These are phyloP conservation scores for Funneliformis caledonium DNA, from an alignment of 371 early-diverging fungal genomes.

Conservation along the genomic window DNA sequence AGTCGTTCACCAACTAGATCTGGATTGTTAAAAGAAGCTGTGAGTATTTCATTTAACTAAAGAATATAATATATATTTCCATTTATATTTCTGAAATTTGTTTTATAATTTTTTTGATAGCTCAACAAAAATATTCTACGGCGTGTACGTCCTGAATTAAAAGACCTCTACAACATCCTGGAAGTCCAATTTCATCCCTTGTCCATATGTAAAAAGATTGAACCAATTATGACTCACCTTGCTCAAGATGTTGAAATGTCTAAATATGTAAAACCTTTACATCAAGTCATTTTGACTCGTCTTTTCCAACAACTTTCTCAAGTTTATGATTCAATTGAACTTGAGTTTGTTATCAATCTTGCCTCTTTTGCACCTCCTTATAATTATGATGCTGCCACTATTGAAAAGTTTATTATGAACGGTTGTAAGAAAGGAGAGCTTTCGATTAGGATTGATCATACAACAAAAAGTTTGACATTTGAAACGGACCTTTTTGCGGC, in stretches of 20 bases:
- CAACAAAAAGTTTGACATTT: conserved; percentile 87
- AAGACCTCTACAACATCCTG: conserved; percentile 90
- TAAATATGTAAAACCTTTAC: conserved; percentile 91
- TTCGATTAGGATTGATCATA: conserved; percentile 93
- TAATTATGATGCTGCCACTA: conserved; percentile 82
- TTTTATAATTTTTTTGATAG: conserved; percentile 32
- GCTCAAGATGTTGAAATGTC: conserved; percentile 75
- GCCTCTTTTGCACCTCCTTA: conserved; percentile 87
- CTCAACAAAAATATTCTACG: conserved; percentile 83
- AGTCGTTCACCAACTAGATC: conserved; percentile 87
- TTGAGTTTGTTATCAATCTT: conserved; percentile 88
- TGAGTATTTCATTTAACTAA: background rate
- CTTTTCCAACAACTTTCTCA: conserved; percentile 95
- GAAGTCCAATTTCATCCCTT: conserved; percentile 98
- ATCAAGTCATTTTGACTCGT: conserved; percentile 93
- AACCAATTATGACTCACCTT: conserved; percentile 79
- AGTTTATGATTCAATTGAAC: conserved; percentile 95
- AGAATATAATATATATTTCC: background rate
- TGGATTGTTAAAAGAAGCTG: conserved; percentile 85
- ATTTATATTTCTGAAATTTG: background rate
- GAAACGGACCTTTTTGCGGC: conserved; percentile 85
- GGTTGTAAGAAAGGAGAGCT: conserved; percentile 96
- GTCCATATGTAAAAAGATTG: conserved; percentile 94
- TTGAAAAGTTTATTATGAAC: conserved; percentile 97
- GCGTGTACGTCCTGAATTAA: conserved; percentile 88